Percentiles rank a stretch among this genome's conserved stretches.
Conservation (phyloP, 768 basidiomycete genomes). For the Hortiboletus campestris region DNA sequence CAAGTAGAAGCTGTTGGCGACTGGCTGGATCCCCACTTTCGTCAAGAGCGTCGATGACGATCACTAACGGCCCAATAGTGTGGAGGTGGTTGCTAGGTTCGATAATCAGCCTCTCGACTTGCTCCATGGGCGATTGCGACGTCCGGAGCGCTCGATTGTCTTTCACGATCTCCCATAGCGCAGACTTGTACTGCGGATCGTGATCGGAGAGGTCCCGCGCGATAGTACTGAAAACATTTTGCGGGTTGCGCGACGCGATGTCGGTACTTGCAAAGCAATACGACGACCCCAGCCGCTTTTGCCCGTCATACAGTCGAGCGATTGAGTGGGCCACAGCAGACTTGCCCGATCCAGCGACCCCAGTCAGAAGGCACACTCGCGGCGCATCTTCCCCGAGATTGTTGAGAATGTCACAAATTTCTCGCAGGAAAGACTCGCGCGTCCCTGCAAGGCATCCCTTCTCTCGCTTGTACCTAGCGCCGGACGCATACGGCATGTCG, state of each 20-base stretch:
- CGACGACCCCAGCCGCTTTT: constrained; percentile 22
- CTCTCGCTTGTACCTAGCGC: constrained; percentile 7
- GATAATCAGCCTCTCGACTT: constrained; percentile 23
- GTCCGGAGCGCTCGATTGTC: constrained; percentile 2
- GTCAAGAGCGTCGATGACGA: constrained; percentile 32
- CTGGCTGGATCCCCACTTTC: constrained; percentile 9
- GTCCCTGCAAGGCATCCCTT: constrained; percentile 4
- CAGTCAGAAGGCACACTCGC: too few relatives aligned
- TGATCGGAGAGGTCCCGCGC: constrained; percentile 25
- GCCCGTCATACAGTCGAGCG: constrained; percentile 10
- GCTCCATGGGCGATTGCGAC: background rate
- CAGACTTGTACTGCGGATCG: constrained; percentile 12
- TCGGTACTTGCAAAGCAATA: constrained; percentile 16
- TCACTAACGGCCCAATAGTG: constrained; percentile 23
- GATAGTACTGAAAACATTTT: constrained; percentile 24
- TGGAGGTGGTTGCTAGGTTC: constrained; percentile 14
- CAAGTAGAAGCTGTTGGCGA: constrained; percentile 15
- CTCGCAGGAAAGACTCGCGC: background rate
- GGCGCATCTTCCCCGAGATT: background rate
- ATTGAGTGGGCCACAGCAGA: constrained; percentile 6
- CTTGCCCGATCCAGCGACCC: too few relatives aligned
- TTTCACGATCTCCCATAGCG: constrained; percentile 6
- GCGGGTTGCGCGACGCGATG: constrained; percentile 1
- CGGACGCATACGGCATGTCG: constrained; percentile 5
- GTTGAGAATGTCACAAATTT: background rate